phyloP scores from a whole-genome alignment of 2,329 filamentous ascomycete genomes.

The Pleurostoma richardsiae region DNA sequence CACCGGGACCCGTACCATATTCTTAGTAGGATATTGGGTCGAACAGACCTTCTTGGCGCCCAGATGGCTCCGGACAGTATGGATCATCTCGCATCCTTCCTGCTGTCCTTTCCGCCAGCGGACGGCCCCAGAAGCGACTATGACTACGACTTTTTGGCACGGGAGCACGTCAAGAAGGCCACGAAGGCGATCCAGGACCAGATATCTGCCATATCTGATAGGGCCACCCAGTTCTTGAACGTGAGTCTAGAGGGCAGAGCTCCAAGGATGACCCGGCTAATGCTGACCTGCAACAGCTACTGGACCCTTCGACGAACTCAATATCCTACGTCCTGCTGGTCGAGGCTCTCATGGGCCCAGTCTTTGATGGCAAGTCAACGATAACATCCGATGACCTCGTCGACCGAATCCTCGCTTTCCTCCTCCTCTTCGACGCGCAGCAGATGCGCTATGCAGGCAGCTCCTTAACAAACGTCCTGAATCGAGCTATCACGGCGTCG shows the following conservation, averaged over 20 bases:
- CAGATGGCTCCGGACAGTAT: constrained; percentile 14
- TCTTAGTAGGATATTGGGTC: no score
- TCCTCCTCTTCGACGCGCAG: constrained; percentile 41
- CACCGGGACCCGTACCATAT: no score
- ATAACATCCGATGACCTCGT: constrained; percentile 24
- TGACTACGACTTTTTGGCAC: constrained; percentile 33
- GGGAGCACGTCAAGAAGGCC: constrained; percentile 30
- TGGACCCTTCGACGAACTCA: constrained; percentile 44
- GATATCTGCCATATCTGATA: constrained; percentile 20
- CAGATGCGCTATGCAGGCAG: constrained; percentile 48
- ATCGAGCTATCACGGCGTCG: constrained; percentile 28
- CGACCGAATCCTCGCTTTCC: constrained; percentile 37
- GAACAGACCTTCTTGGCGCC: no score
- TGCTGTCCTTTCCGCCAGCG: constrained; percentile 36
- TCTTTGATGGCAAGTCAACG: constrained; percentile 7
- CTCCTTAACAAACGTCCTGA: constrained; percentile 37
- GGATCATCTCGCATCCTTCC: constrained; percentile 28
- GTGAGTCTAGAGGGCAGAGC: constrained; percentile 15
- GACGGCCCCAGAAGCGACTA: constrained; percentile 19
- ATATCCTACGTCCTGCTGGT: constrained; percentile 47
- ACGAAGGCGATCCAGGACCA: constrained; percentile 29
- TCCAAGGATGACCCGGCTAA: not conserved
- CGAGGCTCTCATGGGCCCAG: constrained; percentile 26
- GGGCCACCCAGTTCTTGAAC: constrained; percentile 33
- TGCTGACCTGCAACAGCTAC: constrained; percentile 22